These are phyloP conservation scores for Picea glauca DNA, from an alignment of 75 land plant genomes.

Conservation along the genomic window DNA sequence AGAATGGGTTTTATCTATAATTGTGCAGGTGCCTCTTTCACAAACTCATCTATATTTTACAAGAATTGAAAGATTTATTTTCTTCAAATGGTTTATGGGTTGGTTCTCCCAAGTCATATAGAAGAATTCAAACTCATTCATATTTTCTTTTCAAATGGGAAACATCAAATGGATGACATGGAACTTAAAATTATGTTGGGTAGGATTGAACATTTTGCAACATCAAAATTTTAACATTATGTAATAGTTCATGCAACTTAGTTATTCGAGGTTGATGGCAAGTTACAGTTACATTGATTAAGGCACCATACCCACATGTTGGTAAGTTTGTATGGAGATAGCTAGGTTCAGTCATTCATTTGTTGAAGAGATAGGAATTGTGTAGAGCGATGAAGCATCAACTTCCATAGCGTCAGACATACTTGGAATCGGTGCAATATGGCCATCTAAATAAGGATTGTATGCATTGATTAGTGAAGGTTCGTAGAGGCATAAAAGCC, in stretches of 20 bases:
- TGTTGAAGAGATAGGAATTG: background rate
- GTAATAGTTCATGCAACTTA: background rate
- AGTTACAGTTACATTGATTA: background rate
- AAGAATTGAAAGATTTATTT: no score
- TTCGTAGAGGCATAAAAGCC: no score
- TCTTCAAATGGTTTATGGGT: conserved; percentile 17
- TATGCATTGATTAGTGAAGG: no score
- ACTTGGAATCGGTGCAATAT: background rate
- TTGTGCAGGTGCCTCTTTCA: no score
- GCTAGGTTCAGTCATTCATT: background rate
- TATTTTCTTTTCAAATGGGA: conserved; percentile 12
- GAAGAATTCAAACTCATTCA: background rate
- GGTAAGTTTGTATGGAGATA: background rate
- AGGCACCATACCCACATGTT: background rate
- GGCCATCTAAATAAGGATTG: no score
- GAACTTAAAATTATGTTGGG: background rate
- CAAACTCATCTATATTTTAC: no score
- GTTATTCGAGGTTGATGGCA: background rate
- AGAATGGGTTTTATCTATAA: no score
- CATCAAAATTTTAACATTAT: background rate
- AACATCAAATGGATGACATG: conserved; percentile 3
- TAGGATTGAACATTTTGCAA: background rate
- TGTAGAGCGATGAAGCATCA: background rate
- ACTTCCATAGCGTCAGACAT: background rate
- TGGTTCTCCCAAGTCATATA: conserved; percentile 25